Conservation (phyloP, 192 early-diverging fungal species). For the Borealophlyctis nickersoniae region DNA sequence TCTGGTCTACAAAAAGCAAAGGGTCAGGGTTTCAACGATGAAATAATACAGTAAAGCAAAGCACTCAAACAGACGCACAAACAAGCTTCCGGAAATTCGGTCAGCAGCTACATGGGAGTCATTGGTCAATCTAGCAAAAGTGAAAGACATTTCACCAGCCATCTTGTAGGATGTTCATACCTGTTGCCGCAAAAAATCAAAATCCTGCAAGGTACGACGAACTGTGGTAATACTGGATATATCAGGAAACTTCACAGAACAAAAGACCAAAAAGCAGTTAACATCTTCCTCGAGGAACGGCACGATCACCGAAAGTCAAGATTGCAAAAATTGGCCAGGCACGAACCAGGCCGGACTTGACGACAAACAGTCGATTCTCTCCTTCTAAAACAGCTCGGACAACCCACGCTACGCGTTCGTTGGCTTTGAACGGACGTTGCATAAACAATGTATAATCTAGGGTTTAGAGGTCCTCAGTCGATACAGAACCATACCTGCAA, state of each 20-base stretch:
- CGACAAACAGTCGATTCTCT: slow-evolving; percentile 7
- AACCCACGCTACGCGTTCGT: slow-evolving; percentile 3
- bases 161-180: slow-evolving; percentile 13
- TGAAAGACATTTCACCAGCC: neutral
- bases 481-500: no score
- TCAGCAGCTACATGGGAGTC: no score
- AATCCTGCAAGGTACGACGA: slow-evolving; percentile 22
- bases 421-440: neutral
- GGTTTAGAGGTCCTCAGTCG: no score
- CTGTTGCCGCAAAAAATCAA: slow-evolving; percentile 29
- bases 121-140: no score
- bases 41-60: slow-evolving; percentile 4
- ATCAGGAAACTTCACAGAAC: slow-evolving; percentile 3
- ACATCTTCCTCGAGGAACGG: neutral
- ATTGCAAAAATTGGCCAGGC: neutral
- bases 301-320: no score
- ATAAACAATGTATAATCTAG: neutral
- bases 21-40: no score
- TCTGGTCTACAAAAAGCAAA: no score
- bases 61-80: slow-evolving; percentile 16
- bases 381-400: slow-evolving; percentile 1
- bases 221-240: slow-evolving; percentile 15
- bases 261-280: neutral
- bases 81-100: slow-evolving; percentile 28
- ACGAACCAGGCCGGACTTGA: slow-evolving; percentile 8